Evolutionary conservation across 2,329 filamentous ascomycete species (phyloP).

Genomic region (Ceratocystis huliohia): DNA sequence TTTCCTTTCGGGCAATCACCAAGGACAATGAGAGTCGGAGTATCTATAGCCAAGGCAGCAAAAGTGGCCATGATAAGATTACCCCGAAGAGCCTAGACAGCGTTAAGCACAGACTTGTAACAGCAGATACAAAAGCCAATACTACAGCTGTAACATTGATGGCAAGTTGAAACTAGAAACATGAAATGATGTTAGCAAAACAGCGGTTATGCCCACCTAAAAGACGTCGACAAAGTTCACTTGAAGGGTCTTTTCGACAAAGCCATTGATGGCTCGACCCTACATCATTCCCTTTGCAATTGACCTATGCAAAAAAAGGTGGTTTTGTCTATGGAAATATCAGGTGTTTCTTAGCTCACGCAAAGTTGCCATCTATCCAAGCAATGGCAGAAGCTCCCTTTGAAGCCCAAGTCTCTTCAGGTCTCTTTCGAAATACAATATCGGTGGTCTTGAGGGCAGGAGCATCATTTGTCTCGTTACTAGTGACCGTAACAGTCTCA

Average conservation of each 20-base stretch:
- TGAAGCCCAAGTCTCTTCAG: slow-evolving; percentile 48
- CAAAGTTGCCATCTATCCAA: slow-evolving; percentile 44
- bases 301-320: slow-evolving; percentile 16
- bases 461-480: slow-evolving; percentile 51
- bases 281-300: slow-evolving; percentile 50
- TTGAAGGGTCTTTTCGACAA: slow-evolving; percentile 52
- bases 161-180: slow-evolving; percentile 42
- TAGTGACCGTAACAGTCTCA: slow-evolving; percentile 46
- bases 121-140: slow-evolving; percentile 46
- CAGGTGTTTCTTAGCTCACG: slow-evolving; percentile 23
- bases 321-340: background rate
- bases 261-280: slow-evolving; percentile 51
- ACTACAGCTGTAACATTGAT: slow-evolving; percentile 51
- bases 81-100: slow-evolving; percentile 50
- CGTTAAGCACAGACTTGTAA: slow-evolving; percentile 45
- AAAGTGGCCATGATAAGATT: slow-evolving; percentile 54
- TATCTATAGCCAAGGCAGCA: slow-evolving; percentile 36
- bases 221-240: slow-evolving; percentile 23
- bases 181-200: background rate
- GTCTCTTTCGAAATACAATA: slow-evolving; percentile 51
- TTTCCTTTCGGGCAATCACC: slow-evolving; percentile 43
- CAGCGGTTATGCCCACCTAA: background rate
- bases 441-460: slow-evolving; percentile 48
- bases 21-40: slow-evolving; percentile 27
- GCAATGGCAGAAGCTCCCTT: slow-evolving; percentile 52